phyloP scores from a whole-genome alignment of 805 yeast species.

The Kuraishia piskuri region DNA sequence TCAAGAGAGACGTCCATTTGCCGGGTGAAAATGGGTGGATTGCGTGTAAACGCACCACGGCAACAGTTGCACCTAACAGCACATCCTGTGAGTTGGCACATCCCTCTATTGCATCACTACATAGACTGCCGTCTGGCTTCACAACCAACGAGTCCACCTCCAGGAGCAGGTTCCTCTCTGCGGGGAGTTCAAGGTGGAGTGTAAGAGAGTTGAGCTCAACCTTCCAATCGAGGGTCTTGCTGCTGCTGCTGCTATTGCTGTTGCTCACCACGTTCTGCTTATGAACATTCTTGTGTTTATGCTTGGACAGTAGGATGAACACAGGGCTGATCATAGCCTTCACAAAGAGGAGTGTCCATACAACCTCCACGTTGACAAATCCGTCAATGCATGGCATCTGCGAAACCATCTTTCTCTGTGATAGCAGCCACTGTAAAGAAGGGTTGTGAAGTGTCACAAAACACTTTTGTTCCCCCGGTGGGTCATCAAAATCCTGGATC shows the following conservation, averaged over 20 bases:
- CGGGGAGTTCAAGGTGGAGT: slow-evolving; percentile 17
- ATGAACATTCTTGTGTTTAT: background rate
- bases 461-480: slow-evolving; percentile 2
- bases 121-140: slow-evolving; percentile 1
- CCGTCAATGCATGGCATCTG: slow-evolving; percentile 18
- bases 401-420: slow-evolving; percentile 10
- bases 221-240: slow-evolving; percentile 6
- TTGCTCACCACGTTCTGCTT: background rate
- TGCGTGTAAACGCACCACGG: slow-evolving; percentile 20
- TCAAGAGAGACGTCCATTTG: slow-evolving; percentile 19
- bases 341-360: slow-evolving; percentile 22
- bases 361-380: slow-evolving; percentile 18
- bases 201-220: slow-evolving; percentile 16
- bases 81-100: background rate
- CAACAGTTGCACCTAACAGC: slow-evolving; percentile 6
- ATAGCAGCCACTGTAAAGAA: slow-evolving; percentile 8
- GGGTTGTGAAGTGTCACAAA: slow-evolving; percentile 10
- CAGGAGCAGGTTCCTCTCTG: slow-evolving; percentile 16
- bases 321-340: slow-evolving; percentile 8
- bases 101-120: slow-evolving; percentile 5
- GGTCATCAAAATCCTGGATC: slow-evolving; percentile 7
- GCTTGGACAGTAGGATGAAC: slow-evolving; percentile 5
- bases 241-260: background rate
- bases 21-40: slow-evolving; percentile 15
- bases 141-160: slow-evolving; percentile 20